Evolutionary conservation across 1,284 basidiomycete species (phyloP).

Genomic region (Salmacisia buchloeana): DNA sequence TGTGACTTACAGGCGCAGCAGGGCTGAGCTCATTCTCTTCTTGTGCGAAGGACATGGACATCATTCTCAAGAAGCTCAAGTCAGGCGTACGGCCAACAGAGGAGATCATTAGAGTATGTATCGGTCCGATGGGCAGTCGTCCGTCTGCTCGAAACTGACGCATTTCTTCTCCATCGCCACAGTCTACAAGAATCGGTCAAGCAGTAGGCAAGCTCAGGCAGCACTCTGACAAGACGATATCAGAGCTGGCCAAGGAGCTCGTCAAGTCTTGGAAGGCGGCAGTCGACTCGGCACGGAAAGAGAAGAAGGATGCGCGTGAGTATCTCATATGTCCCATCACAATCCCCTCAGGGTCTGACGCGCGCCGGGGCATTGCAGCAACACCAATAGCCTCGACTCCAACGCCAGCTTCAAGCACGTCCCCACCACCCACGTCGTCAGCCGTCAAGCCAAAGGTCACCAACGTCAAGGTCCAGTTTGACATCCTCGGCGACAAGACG

Average conservation of each 20-base stretch:
- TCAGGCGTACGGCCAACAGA: constrained; percentile 75
- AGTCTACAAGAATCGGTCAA: constrained; percentile 65
- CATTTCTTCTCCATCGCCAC: background rate
- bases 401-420: constrained; percentile 21
- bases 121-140: background rate
- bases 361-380: constrained; percentile 13
- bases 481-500: constrained; percentile 56
- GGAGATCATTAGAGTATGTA: constrained; percentile 66
- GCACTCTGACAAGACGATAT: constrained; percentile 66
- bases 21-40: background rate
- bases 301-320: constrained; percentile 36
- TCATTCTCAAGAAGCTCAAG: constrained; percentile 69
- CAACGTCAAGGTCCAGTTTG: constrained; percentile 36
- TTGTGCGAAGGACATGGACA: constrained; percentile 63
- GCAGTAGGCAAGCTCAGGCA: constrained; percentile 84
- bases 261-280: constrained; percentile 57
- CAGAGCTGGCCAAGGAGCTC: constrained; percentile 82
- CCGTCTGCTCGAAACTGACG: background rate
- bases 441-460: constrained; percentile 10
- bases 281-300: constrained; percentile 54
- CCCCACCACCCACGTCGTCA: constrained; percentile 17
- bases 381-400: constrained; percentile 23
- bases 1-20: background rate
- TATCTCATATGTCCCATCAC: constrained; percentile 11
- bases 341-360: constrained; percentile 3